Evolutionary conservation across 495 filamentous ascomycete species (phyloP), one percentile per base, ranked within the genome.

Genomic region (Melanomma pulvis-pyrius): DNA sequence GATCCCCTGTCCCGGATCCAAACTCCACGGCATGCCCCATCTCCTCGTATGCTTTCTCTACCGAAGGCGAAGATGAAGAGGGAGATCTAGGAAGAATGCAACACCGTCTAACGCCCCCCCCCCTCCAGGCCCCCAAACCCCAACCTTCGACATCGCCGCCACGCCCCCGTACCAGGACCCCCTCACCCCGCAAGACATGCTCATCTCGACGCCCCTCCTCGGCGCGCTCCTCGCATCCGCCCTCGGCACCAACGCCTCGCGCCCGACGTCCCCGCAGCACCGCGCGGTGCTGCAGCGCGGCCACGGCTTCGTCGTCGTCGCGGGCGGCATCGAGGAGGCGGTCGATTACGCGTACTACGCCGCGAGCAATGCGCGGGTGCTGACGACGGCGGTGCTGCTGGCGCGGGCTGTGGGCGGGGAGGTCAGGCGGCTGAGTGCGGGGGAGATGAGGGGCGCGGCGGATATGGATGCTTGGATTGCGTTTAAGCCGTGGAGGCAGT

Each of bases 201-300:
- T 82, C n/a, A 61, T 82, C 21, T 72, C 65, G 19, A 77, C 74
- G 25, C 75, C 79, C 47, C 63, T 75, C 61, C 71, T 82, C 7
- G 82, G 80, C 36, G 79, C 79, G 0, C 74, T 73, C 0, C 78
- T 84, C 60, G 73, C 73, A 13, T 24, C 56, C 1, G 61, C 62
- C 19, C 72, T 77, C 62, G 49, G 50, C 17, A 64, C 48, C 12
- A 68, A 73, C 25, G 68, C 59, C 8, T 54, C 66, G 6, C 55
- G 32, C 17, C 52, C 61, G 6, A 56, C 64, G 13, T 56, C 53
- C 1, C 69, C 69, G 9, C 58, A 52, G 2, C 51, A 70, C 54
- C 15, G 34, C 22, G 54, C 59, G 0, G 54, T 77, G 13, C 57
- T 76, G n/a, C 74, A 73, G 74, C 68, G 73, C 17, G 71, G 71